Conservation (phyloP, 371 early-diverging fungal species). For the Mortierella sp. region DNA sequence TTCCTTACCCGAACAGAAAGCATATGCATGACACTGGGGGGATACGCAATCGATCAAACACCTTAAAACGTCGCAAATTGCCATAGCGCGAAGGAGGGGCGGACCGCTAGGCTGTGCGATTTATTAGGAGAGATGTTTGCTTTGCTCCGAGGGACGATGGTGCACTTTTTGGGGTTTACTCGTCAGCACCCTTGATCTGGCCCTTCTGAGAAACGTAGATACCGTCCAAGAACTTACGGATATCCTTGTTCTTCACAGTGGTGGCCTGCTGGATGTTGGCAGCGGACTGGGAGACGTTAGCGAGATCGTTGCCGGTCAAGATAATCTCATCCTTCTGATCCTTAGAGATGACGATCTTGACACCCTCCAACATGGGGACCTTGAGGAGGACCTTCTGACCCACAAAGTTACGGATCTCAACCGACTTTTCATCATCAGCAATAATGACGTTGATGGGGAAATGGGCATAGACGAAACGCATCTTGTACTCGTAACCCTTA, state of each 20-base stretch:
- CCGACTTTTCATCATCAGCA: conserved; percentile 79
- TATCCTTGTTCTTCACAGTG: conserved; percentile 88
- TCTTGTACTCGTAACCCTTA: conserved; percentile 99
- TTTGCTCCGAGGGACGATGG: conserved; percentile 15
- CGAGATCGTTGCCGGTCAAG: conserved; percentile 96
- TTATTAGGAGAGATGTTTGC: conserved; percentile 10
- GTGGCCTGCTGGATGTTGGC: conserved; percentile 91
- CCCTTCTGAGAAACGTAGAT: conserved; percentile 95
- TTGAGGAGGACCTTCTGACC: conserved; percentile 97
- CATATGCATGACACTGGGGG: too few relatives aligned
- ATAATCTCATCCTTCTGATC: conserved; percentile 97
- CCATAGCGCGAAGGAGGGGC: conserved; percentile 22
- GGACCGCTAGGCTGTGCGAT: conserved; percentile 23
- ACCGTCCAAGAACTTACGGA: conserved; percentile 99
- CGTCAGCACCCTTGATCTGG: conserved; percentile 51
- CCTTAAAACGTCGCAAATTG: conserved; percentile 17
- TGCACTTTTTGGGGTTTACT: conserved; percentile 39
- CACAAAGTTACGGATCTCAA: conserved; percentile 99
- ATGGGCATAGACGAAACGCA: conserved; percentile 99
- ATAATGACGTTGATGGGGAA: conserved; percentile 99
- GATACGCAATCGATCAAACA: too few relatives aligned
- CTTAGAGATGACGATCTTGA: conserved; percentile 84
- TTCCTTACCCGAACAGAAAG: too few relatives aligned
- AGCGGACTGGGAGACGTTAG: conserved; percentile 96
- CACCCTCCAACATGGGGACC: conserved; percentile 94